A percentile compares a stretch with the other conserved stretches of the same genome.
Evolutionary conservation across 2,329 filamentous ascomycete species (phyloP).

Genomic region (Penicillium aurantiogriseum): DNA sequence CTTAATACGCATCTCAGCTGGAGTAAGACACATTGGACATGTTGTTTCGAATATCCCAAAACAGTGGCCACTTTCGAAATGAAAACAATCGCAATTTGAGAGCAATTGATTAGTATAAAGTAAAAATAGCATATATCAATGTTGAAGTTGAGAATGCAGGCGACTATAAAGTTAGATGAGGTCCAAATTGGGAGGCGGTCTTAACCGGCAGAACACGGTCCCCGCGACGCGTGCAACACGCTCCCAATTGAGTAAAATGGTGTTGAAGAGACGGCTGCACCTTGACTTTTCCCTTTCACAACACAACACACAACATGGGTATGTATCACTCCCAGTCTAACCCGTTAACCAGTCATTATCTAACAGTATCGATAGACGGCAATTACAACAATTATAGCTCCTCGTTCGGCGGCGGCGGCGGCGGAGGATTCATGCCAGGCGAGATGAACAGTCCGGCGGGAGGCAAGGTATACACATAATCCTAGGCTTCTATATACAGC

Average conservation of each 20-base stretch:
- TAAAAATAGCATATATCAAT: background rate
- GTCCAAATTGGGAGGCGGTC: background rate
- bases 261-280: slow-evolving; percentile 8
- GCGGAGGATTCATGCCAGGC: slow-evolving; percentile 59
- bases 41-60: background rate
- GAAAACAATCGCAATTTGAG: fast-evolving
- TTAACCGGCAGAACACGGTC: slow-evolving; percentile 7
- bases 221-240: slow-evolving; percentile 40
- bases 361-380: slow-evolving; percentile 29
- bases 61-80: background rate
- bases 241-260: slow-evolving; percentile 43
- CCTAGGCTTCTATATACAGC: background rate
- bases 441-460: slow-evolving; percentile 50
- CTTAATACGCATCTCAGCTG: background rate
- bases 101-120: background rate
- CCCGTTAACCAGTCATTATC: background rate
- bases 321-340: slow-evolving; percentile 1
- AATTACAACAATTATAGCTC: slow-evolving; percentile 52
- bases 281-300: slow-evolving; percentile 12
- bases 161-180: background rate
- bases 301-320: slow-evolving; percentile 31
- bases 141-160: background rate
- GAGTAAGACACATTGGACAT: background rate
- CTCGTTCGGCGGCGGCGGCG: slow-evolving; percentile 55
- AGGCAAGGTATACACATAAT: slow-evolving; percentile 37